Base-by-base conservation (phyloP, 2,329 filamentous ascomycete genomes). In the Fusarium chaquense region DNA sequence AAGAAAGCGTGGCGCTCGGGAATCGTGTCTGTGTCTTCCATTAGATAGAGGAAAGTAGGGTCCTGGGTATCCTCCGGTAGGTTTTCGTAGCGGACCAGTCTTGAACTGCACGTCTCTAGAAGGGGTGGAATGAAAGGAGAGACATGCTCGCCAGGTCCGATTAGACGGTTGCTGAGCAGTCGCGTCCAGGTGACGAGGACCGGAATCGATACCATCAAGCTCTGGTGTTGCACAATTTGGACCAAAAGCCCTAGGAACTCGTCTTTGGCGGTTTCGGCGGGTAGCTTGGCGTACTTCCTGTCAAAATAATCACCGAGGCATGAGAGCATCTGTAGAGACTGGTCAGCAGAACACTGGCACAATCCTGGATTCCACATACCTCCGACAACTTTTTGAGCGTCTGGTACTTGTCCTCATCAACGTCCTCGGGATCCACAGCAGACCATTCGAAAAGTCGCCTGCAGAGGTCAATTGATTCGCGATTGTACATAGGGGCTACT, bases 1-100 rank as follows among this genome's bases (percentile, higher is more conserved):
- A 98, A 86, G 78, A 99, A 99, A 1, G 94, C 93, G 80, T 99
- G 96, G 26, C 94, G 88, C 78, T 99, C 96, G 0, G 96, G 96
- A 22, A 95, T 84, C 0, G 95, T 98, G 76, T 99, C 96, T 58
- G 97, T 97, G 76, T 99, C 96, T 76, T 98, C 94, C 74, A 94
- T 86, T 2, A 99, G 85, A 71, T 97, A 96, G 13, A 93, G 83
- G 62, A 94, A 87, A 1, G 92, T 94, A 3, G 92, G 86, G 73
- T 98, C 91, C 47, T 93, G 88, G 0, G 90, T 91, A 67, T 97
- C 92, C 68, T 95, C 90, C 0, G 94, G 93, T 4, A 98, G 82
- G 67, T 87, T 90, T 78, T 99, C 96, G 79, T 97, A 99, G 57
- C 93, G 90, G 63, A 98, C 86, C 55, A 98, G 84, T 59, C 97